phyloP scores from a whole-genome alignment of 2,329 filamentous ascomycete genomes.

The Botryosphaeria dothidea region DNA sequence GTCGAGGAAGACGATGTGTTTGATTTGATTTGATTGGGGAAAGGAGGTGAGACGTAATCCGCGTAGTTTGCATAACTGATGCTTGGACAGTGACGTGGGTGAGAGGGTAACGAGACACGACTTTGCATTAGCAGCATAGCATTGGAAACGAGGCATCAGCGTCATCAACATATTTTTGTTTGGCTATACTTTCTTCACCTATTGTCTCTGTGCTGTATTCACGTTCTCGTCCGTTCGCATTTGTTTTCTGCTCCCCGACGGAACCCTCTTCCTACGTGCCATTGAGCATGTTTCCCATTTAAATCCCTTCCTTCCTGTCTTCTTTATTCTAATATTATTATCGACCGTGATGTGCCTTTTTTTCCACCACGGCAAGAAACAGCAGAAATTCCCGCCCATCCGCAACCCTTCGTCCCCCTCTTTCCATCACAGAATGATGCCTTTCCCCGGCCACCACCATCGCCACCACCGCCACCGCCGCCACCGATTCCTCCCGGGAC shows the following conservation, averaged over 20 bases:
- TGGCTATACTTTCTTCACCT: not conserved
- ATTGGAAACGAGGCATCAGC: not conserved
- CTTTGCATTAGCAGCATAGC: not conserved
- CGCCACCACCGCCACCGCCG: not conserved
- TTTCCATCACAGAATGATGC: too few species aligned
- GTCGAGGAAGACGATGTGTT: slow-evolving; percentile 11
- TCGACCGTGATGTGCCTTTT: too few species aligned
- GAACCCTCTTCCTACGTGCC: too few species aligned
- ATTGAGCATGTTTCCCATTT: too few species aligned
- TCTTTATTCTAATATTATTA: too few species aligned
- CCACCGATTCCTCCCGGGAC: not conserved
- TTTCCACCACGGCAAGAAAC: too few species aligned
- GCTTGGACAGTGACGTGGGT: not conserved
- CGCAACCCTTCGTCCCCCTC: too few species aligned
- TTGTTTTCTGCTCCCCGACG: not conserved
- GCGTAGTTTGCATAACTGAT: not conserved
- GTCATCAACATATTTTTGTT: not conserved
- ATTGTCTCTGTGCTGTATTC: not conserved
- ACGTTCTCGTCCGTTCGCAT: not conserved
- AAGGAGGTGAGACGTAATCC: not conserved
- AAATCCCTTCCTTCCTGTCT: too few species aligned
- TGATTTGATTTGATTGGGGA: not conserved
- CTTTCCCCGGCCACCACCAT: not conserved
- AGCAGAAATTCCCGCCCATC: too few species aligned
- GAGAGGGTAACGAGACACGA: not conserved